phyloP scores from a whole-genome alignment of 441 rosid genomes.

The Corymbia calophylla region DNA sequence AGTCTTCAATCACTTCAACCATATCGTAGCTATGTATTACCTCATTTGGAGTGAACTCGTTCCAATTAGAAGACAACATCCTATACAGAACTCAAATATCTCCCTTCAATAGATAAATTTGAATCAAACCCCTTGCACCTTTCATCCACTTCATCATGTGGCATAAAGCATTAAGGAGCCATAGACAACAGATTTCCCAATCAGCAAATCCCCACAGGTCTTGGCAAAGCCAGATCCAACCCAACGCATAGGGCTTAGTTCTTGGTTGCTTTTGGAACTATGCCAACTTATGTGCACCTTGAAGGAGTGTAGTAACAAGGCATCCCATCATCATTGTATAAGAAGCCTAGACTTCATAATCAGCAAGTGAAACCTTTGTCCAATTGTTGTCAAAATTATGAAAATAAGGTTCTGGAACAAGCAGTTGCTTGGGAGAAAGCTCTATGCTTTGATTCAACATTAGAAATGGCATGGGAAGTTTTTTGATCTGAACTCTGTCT shows the following conservation, averaged over 20 bases:
- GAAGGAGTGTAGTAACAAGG: conserved; percentile 33
- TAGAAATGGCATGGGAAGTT: not conserved
- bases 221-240: conserved; percentile 25
- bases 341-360: conserved; percentile 7
- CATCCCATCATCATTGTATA: conserved; percentile 29
- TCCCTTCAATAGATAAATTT: conserved; percentile 24
- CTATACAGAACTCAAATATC: conserved; percentile 32
- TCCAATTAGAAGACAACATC: conserved; percentile 34
- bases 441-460: not conserved
- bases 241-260: conserved; percentile 25
- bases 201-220: conserved; percentile 28
- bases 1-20: conserved; percentile 33
- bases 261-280: conserved; percentile 22
- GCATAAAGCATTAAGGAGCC: conserved; percentile 24
- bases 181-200: conserved; percentile 10
- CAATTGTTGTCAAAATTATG: conserved; percentile 10
- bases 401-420: not conserved
- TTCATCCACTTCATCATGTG: conserved; percentile 3
- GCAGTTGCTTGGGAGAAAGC: not conserved
- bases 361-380: conserved; percentile 23
- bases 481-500: not conserved
- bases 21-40: conserved; percentile 26
- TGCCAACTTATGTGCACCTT: conserved; percentile 27
- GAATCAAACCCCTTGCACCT: conserved; percentile 19
- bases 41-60: conserved; percentile 19